These are phyloP conservation scores for Gyrodon lividus DNA, from an alignment of 768 basidiomycete species.

Conservation along the genomic window DNA sequence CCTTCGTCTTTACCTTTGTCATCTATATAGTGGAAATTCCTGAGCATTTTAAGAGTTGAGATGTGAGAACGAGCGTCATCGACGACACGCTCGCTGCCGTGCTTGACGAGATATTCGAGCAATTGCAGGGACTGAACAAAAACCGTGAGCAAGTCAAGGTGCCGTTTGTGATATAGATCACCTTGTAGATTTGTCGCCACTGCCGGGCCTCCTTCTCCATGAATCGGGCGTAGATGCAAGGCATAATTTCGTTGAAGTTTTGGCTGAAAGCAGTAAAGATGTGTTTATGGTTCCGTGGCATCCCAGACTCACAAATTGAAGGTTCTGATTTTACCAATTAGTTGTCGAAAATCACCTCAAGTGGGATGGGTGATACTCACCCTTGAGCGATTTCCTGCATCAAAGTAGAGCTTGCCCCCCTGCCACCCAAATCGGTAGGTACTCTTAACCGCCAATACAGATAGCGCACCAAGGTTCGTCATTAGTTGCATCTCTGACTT, in stretches of 20 bases:
- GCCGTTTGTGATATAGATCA: conserved; percentile 19
- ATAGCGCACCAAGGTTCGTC: conserved; percentile 93
- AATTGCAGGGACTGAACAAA: conserved; percentile 76
- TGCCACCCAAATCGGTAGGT: conserved; percentile 31
- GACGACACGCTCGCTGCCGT: conserved; percentile 96
- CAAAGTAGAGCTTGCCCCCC: conserved; percentile 96
- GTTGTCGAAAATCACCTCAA: conserved; percentile 1
- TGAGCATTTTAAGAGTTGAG: conserved; percentile 94
- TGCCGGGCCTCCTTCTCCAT: conserved; percentile 98
- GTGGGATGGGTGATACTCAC: conserved; percentile 44
- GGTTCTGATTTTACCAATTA: conserved; percentile 56
- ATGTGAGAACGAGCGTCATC: conserved; percentile 96
- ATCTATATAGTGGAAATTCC: conserved; percentile 98
- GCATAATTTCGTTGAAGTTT: conserved; percentile 99
- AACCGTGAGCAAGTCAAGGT: conserved; percentile 2
- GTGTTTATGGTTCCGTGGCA: not conserved
- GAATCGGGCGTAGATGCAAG: conserved; percentile 89
- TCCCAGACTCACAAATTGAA: conserved; percentile 81
- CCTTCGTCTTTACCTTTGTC: conserved; percentile 99
- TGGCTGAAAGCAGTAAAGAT: conserved; percentile 52
- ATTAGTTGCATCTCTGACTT: conserved; percentile 95
- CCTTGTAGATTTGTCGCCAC: conserved; percentile 99
- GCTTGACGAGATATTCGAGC: conserved; percentile 93
- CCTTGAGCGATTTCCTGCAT: conserved; percentile 99
- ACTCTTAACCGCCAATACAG: not conserved